Conservation (phyloP, 1,284 basidiomycete species). For the Ganoderma lingzhi region DNA sequence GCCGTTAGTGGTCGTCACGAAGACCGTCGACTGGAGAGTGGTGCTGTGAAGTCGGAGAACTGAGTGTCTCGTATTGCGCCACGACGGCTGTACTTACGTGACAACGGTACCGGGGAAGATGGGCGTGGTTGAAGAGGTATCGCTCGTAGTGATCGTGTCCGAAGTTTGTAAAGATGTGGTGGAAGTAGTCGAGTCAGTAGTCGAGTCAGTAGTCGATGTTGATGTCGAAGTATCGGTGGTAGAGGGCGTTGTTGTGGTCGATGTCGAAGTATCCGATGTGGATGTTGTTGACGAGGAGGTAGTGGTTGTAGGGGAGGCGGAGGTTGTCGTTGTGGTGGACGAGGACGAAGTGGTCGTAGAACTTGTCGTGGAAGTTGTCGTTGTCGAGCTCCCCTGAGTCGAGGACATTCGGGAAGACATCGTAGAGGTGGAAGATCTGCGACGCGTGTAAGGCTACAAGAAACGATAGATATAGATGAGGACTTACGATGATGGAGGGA, state of each 20-base stretch:
- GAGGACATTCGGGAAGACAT: conserved; percentile 24
- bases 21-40: conserved; percentile 60
- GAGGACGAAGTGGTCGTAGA: conserved; percentile 18
- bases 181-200: conserved; percentile 1
- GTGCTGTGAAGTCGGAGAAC: conserved; percentile 48
- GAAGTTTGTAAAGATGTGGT: conserved; percentile 7
- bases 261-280: conserved; percentile 17
- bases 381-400: conserved; percentile 20
- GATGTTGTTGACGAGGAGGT: conserved; percentile 21
- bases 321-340: conserved; percentile 22
- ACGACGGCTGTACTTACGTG: conserved; percentile 12
- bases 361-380: conserved; percentile 18
- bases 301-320: conserved; percentile 23
- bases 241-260: conserved; percentile 13
- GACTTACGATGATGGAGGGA: conserved; percentile 17
- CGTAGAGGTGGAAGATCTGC: conserved; percentile 7
- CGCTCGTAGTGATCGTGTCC: conserved; percentile 4
- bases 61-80: not conserved
- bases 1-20: conserved; percentile 65
- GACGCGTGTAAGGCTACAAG: conserved; percentile 1
- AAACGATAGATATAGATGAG: not conserved
- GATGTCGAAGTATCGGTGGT: conserved; percentile 19
- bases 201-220: conserved; percentile 13
- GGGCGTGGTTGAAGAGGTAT: not conserved
- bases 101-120: conserved; percentile 3